Conservation (phyloP, 2,329 filamentous ascomycete species). For the Podosphaera leucotricha region DNA sequence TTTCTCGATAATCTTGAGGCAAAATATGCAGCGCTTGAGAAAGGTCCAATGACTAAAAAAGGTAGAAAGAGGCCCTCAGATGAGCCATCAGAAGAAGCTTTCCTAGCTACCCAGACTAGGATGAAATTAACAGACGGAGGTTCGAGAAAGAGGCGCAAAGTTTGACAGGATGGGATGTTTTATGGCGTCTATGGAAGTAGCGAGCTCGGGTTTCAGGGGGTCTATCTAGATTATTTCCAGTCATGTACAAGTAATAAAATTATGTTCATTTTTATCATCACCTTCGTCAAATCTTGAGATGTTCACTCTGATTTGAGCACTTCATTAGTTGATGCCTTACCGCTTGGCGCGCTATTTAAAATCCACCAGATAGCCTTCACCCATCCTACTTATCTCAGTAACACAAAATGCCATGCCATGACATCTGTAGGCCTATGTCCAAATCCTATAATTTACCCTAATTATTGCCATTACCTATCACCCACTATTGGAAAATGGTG, state of each 20-base stretch:
- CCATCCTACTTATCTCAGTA: neutral
- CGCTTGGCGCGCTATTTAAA: neutral
- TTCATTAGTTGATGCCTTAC: neutral
- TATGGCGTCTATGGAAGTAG: slow-evolving; percentile 6
- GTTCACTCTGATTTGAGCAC: neutral
- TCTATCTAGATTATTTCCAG: neutral
- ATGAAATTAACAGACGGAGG: slow-evolving; percentile 3
- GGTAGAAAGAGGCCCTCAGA: slow-evolving; percentile 32
- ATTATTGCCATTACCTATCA: slow-evolving; percentile 38
- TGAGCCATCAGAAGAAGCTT: slow-evolving; percentile 37
- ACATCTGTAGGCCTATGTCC: slow-evolving; percentile 13
- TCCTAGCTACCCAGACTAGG: slow-evolving; percentile 30
- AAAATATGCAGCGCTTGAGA: slow-evolving; percentile 37
- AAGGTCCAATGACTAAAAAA: slow-evolving; percentile 22
- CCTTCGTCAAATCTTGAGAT: neutral
- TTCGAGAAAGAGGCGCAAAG: slow-evolving; percentile 4
- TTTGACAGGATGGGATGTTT: neutral
- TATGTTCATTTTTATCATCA: neutral
- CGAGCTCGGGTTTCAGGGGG: slow-evolving; percentile 6
- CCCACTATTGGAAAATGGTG: slow-evolving; percentile 37
- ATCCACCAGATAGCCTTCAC: neutral
- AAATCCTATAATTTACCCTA: slow-evolving; percentile 25
- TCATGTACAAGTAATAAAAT: neutral
- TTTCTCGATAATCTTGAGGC: slow-evolving; percentile 56
- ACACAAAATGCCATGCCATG: slow-evolving; percentile 23